Evolutionary conservation across 805 yeast genomes (phyloP).

Genomic region (Torulaspora microellipsoides): DNA sequence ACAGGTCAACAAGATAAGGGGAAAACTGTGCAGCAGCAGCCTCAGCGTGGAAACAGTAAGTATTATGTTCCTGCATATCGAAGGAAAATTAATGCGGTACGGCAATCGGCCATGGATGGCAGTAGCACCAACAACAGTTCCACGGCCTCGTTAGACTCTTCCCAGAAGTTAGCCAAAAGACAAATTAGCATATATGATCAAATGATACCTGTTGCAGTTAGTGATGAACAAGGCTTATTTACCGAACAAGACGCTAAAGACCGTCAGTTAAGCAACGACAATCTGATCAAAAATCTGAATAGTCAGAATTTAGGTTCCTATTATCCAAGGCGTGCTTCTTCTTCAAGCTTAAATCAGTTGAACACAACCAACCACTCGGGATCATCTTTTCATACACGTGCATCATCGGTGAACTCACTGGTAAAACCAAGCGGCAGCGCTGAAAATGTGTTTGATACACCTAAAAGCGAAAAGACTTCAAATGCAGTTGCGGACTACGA

Average conservation of each 20-base stretch:
- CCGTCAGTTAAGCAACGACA: slow-evolving; percentile 13
- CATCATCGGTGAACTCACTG: slow-evolving; percentile 26
- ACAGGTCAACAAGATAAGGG: slow-evolving; percentile 3
- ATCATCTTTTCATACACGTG: slow-evolving; percentile 25
- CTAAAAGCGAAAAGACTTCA: slow-evolving; percentile 15
- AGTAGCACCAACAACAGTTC: slow-evolving; percentile 18
- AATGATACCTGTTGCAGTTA: slow-evolving; percentile 21
- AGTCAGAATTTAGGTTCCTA: slow-evolving; percentile 29
- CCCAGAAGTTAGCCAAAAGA: slow-evolving; percentile 12
- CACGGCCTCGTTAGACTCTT: slow-evolving; percentile 15
- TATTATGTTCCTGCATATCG: slow-evolving; percentile 39
- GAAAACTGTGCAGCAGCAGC: slow-evolving; percentile 3
- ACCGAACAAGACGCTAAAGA: slow-evolving; percentile 6
- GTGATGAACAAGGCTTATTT: slow-evolving; percentile 5
- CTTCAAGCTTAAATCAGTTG: slow-evolving; percentile 12
- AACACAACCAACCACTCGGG: slow-evolving; percentile 9
- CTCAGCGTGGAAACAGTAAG: slow-evolving; percentile 10
- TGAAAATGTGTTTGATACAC: slow-evolving; percentile 26
- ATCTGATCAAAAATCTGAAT: slow-evolving; percentile 21
- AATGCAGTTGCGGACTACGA: slow-evolving; percentile 6
- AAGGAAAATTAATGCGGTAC: slow-evolving; percentile 30
- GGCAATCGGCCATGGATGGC: slow-evolving; percentile 23
- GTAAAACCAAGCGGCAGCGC: slow-evolving; percentile 18
- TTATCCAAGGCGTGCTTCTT: slow-evolving; percentile 25
- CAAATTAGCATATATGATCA: slow-evolving; percentile 22